Conservation (phyloP, 2,329 filamentous ascomycete genomes). For the Rhynchosporium secalis region DNA sequence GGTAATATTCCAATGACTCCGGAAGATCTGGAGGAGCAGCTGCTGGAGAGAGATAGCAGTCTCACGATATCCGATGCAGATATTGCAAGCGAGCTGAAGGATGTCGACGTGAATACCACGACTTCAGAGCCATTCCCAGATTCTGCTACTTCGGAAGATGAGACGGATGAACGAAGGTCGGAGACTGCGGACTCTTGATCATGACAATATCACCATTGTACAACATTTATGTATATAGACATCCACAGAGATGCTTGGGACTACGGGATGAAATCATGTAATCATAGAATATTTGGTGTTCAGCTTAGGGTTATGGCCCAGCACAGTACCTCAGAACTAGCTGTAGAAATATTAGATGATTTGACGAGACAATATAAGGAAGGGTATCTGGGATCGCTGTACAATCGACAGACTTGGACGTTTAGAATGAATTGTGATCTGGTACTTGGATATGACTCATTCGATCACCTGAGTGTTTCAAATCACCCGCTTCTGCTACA, state of each 20-base stretch:
- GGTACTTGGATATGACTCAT: too few species aligned
- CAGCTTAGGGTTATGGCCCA: neutral
- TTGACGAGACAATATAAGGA: neutral
- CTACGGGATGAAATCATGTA: neutral
- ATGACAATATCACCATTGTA: constrained; percentile 3
- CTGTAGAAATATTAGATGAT: constrained; percentile 5
- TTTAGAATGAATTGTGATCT: too few species aligned
- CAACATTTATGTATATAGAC: constrained; percentile 4
- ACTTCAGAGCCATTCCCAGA: neutral
- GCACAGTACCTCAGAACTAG: neutral
- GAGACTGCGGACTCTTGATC: neutral
- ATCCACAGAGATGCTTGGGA: neutral
- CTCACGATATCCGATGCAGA: neutral
- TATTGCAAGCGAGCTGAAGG: too few species aligned
- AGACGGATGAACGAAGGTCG: neutral
- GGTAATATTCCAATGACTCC: constrained; percentile 8
- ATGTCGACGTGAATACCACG: neutral
- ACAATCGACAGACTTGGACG: too few species aligned
- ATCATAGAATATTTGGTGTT: neutral
- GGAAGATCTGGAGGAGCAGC: neutral
- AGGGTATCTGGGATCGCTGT: too few species aligned
- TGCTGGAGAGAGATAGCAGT: neutral
- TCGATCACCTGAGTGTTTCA: too few species aligned
- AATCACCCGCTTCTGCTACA: too few species aligned
- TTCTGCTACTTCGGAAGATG: neutral